Evolutionary conservation across 345 rosid genomes (phyloP).

Genomic region (Eucalyptus rudis): DNA sequence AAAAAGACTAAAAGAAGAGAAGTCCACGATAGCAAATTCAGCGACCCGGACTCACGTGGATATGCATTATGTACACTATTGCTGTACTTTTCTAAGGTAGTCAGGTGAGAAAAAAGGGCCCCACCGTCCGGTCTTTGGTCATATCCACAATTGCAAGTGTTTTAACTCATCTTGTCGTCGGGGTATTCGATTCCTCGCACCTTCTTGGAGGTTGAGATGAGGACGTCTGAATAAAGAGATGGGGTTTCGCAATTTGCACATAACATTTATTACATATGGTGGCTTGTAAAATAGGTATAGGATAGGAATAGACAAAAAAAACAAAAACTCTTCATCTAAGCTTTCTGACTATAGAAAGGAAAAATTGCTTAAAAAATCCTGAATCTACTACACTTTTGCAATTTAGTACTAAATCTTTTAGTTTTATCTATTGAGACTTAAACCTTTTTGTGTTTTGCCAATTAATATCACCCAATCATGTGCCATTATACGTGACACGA

Average conservation of each 20-base stretch:
- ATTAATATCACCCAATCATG: fast-evolving
- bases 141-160: neutral
- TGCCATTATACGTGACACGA: fast-evolving
- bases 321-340: neutral
- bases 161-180: no score
- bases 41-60: neutral
- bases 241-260: neutral
- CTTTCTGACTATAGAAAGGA: fast-evolving
- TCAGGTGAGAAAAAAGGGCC: neutral
- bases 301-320: no score
- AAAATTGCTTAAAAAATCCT: fast-evolving
- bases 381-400: fast-evolving
- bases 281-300: no score
- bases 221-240: neutral
- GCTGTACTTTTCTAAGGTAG: neutral
- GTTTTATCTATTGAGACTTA: no score
- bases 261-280: no score
- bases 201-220: neutral
- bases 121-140: neutral
- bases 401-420: no score
- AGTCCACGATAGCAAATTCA: neutral
- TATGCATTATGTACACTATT: neutral
- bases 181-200: no score
- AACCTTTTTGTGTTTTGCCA: fast-evolving
- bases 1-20: neutral